Evolutionary conservation across 148 eudicot species (phyloP).

Genomic region (Heliamphora exappendiculata): DNA sequence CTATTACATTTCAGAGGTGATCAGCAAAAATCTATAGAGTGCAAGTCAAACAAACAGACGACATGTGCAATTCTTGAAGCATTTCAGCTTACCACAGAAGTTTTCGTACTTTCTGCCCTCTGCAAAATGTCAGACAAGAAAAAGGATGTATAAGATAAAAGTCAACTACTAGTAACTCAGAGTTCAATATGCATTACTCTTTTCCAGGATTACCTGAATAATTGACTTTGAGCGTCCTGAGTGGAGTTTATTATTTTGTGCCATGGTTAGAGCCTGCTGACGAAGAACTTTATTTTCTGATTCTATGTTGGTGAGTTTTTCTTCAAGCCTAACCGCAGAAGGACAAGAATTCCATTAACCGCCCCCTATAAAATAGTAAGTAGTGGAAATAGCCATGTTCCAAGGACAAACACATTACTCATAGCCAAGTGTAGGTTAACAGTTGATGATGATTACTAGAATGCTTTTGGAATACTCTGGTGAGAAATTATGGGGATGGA

Average conservation of each 20-base stretch:
- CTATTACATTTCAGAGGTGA: conserved; percentile 28
- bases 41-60: conserved; percentile 5
- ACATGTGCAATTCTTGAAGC: conserved; percentile 2
- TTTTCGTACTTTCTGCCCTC: conserved; percentile 63
- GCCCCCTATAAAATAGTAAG: conserved; percentile 3
- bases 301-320: conserved; percentile 64
- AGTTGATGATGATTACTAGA: neutral
- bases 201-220: conserved; percentile 47
- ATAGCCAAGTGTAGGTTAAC: conserved; percentile 1
- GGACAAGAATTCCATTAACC: conserved; percentile 25
- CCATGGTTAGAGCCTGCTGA: conserved; percentile 75
- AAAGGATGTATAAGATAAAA: conserved; percentile 17
- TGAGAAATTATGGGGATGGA: neutral
- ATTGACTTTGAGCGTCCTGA: conserved; percentile 62
- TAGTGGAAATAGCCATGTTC: neutral
- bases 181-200: neutral
- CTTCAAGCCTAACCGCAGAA: conserved; percentile 63
- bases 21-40: neutral
- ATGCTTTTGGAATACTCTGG: neutral
- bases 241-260: conserved; percentile 64
- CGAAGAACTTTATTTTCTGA: conserved; percentile 87
- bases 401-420: neutral
- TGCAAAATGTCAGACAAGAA: conserved; percentile 36
- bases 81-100: conserved; percentile 26
- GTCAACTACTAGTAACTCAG: neutral